phyloP scores from a whole-genome alignment of 1,284 basidiomycete genomes.

The Microbotryomycetes sp. region DNA sequence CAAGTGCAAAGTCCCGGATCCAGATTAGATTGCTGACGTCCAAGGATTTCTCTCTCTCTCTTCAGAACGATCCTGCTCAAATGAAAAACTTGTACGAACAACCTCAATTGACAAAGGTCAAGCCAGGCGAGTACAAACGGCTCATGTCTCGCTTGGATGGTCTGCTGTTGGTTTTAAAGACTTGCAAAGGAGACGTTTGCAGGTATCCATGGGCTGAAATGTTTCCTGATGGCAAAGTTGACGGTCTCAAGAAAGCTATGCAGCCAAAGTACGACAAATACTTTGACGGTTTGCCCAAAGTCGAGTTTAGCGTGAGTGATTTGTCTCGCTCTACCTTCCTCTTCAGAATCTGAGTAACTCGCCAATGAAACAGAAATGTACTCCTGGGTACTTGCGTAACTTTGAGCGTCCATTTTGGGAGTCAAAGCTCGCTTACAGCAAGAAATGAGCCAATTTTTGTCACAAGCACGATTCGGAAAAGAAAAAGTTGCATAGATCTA shows the following conservation, averaged over 20 bases:
- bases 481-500: too few species aligned
- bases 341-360: not conserved
- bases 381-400: slow-evolving; percentile 17
- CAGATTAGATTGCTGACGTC: not conserved
- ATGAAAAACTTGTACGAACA: slow-evolving; percentile 35
- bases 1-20: not conserved
- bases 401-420: slow-evolving; percentile 24
- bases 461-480: too few species aligned
- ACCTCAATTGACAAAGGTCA: not conserved
- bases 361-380: slow-evolving; percentile 7
- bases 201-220: slow-evolving; percentile 34
- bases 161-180: slow-evolving; percentile 40
- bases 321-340: not conserved
- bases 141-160: slow-evolving; percentile 38
- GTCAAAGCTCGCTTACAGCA: slow-evolving; percentile 10
- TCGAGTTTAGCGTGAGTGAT: slow-evolving; percentile 24
- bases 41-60: not conserved
- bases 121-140: slow-evolving; percentile 4
- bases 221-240: slow-evolving; percentile 27
- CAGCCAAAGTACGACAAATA: slow-evolving; percentile 34
- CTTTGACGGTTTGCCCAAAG: slow-evolving; percentile 37
- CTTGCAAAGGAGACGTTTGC: slow-evolving; percentile 38
- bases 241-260: slow-evolving; percentile 31
- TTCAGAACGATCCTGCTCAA: slow-evolving; percentile 37
- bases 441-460: too few species aligned